A percentile compares a stretch with the other conserved stretches of the same genome.
phyloP scores from a whole-genome alignment of 805 yeast species.

The Wickerhamomyces queroliae region DNA sequence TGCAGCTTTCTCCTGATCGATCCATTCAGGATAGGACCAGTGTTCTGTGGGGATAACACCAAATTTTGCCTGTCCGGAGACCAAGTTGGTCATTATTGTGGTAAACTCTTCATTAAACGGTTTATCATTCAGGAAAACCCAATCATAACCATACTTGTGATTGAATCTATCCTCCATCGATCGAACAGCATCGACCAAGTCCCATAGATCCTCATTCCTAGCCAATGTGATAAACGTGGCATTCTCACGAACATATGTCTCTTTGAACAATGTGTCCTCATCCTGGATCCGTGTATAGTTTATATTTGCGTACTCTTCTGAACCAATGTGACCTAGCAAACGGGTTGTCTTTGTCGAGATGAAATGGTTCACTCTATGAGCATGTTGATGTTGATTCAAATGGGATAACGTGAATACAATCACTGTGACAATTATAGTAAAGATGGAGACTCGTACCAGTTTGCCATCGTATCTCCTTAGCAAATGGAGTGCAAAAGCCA shows the following conservation, averaged over 20 bases:
- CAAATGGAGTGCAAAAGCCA: no score
- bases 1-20: slow-evolving; percentile 66
- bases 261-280: no score
- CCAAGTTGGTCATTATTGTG: slow-evolving; percentile 54
- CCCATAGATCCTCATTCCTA: slow-evolving; percentile 65
- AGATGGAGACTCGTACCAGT: no score
- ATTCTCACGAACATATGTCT: slow-evolving; percentile 41
- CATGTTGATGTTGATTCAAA: no score
- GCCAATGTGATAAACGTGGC: slow-evolving; percentile 83
- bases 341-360: no score
- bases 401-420: no score
- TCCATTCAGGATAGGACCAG: slow-evolving; percentile 85
- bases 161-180: slow-evolving; percentile 89
- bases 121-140: slow-evolving; percentile 92
- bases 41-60: slow-evolving; percentile 80
- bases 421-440: no score
- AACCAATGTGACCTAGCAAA: no score
- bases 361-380: no score
- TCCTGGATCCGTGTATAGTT: no score
- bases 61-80: slow-evolving; percentile 72
- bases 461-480: no score
- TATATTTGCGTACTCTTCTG: no score
- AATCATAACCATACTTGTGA: slow-evolving; percentile 73
- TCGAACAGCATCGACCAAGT: slow-evolving; percentile 58
- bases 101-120: slow-evolving; percentile 80